Base-by-base conservation (phyloP, 805 yeast genomes). In the Vanderwaltozyma yarrowii region DNA sequence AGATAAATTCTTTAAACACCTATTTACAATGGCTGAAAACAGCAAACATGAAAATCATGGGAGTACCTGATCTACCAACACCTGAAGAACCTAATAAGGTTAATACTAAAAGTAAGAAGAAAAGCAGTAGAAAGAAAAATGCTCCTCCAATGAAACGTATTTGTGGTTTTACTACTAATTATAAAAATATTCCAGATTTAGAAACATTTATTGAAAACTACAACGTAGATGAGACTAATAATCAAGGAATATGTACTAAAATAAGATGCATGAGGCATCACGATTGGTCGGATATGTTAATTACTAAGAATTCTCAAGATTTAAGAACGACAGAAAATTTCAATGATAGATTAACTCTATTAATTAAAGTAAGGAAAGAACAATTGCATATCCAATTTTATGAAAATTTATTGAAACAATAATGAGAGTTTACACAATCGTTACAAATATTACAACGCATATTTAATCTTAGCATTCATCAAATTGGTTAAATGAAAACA, bases 11-110 rank as follows among this genome's bases (percentile, higher is more conserved):
- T 10, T 38, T 58, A 11, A 45, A 46, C 12, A 38, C 30, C 5
- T 57, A 56, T 37, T 34, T 69, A 36, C 65, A 67, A 3, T 47
- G 62, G 62, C 35, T 58, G 14, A 47, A 46, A 10, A 38, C 43
- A 3, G 44, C 55, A 6, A 58, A 51, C 29, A 33, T 30, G n/a
- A 45, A 39, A 25, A 37, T 58, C 10, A 38, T 27, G 15, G 42
- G 27, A 10, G 25, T 17, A 3, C 37, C 35, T 15, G 37, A 32
- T 5, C 25, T 5, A 4, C 11, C 28, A 3, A 25, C 14, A 4
- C 21, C 27, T 3, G 35, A 33, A 27, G 38, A 37, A 6, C 32
- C 36, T 14, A 39, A 32, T 18, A 15, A 33, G 19, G 4, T 27
- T 7, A 14, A n/a, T 7, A 36, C 45, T 35, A n/a, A n/a, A n/a